These are phyloP conservation scores for Candida sanyiensis DNA, from an alignment of 805 yeast genomes.

Conservation along the genomic window DNA sequence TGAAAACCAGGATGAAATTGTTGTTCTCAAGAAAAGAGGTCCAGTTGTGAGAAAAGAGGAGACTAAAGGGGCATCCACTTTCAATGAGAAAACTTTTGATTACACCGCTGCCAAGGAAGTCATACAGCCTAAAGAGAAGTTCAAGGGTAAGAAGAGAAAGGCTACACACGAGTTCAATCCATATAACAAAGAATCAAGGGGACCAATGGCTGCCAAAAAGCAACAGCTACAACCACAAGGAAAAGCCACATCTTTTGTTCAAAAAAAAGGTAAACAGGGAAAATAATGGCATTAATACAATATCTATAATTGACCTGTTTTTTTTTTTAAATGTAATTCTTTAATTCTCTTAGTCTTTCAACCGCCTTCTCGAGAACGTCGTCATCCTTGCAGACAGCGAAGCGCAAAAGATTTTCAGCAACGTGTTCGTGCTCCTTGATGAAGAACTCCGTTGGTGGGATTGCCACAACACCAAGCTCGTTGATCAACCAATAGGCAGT, in stretches of 20 bases:
- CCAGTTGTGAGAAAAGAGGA: background rate
- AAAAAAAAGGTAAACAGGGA: conserved; percentile 16
- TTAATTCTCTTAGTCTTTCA: conserved; percentile 61
- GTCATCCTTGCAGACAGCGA: conserved; percentile 96
- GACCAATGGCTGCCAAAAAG: conserved; percentile 50
- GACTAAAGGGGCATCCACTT: no score
- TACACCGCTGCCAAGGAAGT: conserved; percentile 40
- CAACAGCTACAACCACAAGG: conserved; percentile 16
- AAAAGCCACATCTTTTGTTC: conserved; percentile 20
- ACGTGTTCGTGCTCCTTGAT: conserved; percentile 62
- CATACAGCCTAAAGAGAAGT: conserved; percentile 22
- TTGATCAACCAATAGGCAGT: conserved; percentile 89
- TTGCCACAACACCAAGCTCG: conserved; percentile 91
- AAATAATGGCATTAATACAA: background rate
- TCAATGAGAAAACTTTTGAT: conserved; percentile 33
- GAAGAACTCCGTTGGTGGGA: conserved; percentile 96
- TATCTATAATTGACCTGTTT: background rate
- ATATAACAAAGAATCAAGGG: conserved; percentile 42
- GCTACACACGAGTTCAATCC: conserved; percentile 47
- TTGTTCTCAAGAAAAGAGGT: conserved; percentile 18
- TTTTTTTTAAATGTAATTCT: conserved; percentile 45
- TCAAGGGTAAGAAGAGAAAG: conserved; percentile 32
- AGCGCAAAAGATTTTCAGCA: conserved; percentile 81
- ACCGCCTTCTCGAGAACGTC: conserved; percentile 76
- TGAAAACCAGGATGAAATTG: conserved; percentile 19